Evolutionary conservation across 768 basidiomycete genomes (phyloP).

Genomic region (Panus rudis): DNA sequence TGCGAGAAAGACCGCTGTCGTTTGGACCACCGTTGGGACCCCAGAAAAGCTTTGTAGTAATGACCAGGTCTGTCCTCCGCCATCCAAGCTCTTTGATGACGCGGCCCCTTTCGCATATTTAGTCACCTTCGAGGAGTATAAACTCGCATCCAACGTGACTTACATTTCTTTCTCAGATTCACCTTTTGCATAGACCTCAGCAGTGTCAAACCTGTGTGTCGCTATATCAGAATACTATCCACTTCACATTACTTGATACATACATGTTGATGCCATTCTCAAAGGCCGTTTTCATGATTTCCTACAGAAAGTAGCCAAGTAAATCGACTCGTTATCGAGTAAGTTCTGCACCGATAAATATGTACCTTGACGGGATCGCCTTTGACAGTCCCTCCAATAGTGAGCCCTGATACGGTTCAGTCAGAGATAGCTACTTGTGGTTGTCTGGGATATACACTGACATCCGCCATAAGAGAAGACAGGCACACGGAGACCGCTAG

Average conservation of each 20-base stretch:
- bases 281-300: slow-evolving; percentile 72
- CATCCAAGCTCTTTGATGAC: slow-evolving; percentile 68
- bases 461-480: slow-evolving; percentile 66
- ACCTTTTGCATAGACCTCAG: slow-evolving; percentile 59
- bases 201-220: slow-evolving; percentile 43
- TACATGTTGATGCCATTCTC: slow-evolving; percentile 66
- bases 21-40: slow-evolving; percentile 49
- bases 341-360: too few relatives aligned
- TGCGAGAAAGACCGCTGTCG: slow-evolving; percentile 47
- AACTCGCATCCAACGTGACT: slow-evolving; percentile 7
- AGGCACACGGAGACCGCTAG: slow-evolving; percentile 57
- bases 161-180: slow-evolving; percentile 70
- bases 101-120: slow-evolving; percentile 37
- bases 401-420: slow-evolving; percentile 33
- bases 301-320: slow-evolving; percentile 30
- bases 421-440: background rate
- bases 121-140: background rate
- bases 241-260: too few relatives aligned
- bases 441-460: slow-evolving; percentile 17
- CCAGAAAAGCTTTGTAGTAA: slow-evolving; percentile 79
- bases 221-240: background rate
- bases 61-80: slow-evolving; percentile 60
- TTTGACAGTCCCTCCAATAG: slow-evolving; percentile 55
- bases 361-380: slow-evolving; percentile 65
- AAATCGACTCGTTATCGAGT: background rate